Percentiles rank a stretch among this genome's conserved stretches.
Evolutionary conservation across 2,329 filamentous ascomycete species (phyloP).

Genomic region (Diaporthe sp.): DNA sequence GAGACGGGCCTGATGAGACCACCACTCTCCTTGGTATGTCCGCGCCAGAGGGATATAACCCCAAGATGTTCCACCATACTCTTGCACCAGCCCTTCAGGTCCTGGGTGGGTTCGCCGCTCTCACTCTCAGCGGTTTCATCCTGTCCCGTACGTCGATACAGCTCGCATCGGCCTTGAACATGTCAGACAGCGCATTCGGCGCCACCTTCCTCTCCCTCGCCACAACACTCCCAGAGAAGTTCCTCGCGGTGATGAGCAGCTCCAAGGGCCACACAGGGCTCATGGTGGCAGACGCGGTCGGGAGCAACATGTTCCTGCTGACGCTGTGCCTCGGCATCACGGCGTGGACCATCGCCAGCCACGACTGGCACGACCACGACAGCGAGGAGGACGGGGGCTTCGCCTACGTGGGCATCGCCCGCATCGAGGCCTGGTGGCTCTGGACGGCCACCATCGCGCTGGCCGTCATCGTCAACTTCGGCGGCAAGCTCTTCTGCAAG

Average conservation of each 20-base stretch:
- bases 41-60: conserved; percentile 1
- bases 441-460: conserved; percentile 36
- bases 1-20: conserved; percentile 32
- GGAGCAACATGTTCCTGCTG: conserved; percentile 68
- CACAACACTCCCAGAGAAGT: conserved; percentile 67
- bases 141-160: conserved; percentile 37
- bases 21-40: conserved; percentile 29
- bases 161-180: conserved; percentile 40
- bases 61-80: conserved; percentile 34
- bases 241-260: conserved; percentile 63
- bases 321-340: conserved; percentile 61
- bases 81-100: conserved; percentile 34
- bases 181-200: conserved; percentile 42
- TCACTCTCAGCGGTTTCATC: conserved; percentile 54
- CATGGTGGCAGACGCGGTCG: conserved; percentile 65
- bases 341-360: conserved; percentile 36
- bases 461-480: conserved; percentile 29
- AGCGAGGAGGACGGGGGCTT: conserved; percentile 27
- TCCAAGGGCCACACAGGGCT: conserved; percentile 61
- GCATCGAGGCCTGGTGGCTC: conserved; percentile 41
- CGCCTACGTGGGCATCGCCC: conserved; percentile 34
- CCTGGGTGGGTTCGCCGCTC: conserved; percentile 52
- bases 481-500: conserved; percentile 32
- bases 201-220: conserved; percentile 47
- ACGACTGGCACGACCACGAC: conserved; percentile 41